Base-by-base conservation (phyloP, 495 filamentous ascomycete genomes). In the Lepraria neglecta region DNA sequence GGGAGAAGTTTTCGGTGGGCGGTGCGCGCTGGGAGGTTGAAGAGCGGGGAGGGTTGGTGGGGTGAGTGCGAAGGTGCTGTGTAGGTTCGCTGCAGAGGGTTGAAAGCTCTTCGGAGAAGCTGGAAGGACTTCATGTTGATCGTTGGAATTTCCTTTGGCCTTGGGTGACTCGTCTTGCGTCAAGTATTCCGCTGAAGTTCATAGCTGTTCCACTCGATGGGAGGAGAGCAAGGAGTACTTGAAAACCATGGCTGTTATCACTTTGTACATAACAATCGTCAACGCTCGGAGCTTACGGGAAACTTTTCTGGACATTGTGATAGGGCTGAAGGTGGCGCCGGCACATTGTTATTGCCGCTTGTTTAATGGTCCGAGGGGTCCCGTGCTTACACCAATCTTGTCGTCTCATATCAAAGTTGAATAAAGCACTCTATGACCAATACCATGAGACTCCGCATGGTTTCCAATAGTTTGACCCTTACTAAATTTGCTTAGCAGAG, bases 71-170 rank as follows among this genome's bases (percentile, higher is more conserved):
- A 17, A 40, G 55, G n/a, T 17, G 44, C 19, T 6, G 46, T 52
- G 45, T 31, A 33, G 47, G 58, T 33, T 48, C 42, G 51, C 11
- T 59, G 35, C 52, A 67, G 40, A 27, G 42, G 53, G 58, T 3
- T 4, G 21, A 52, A 24, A 48, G 40, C 10, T 21, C 30, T 42
- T n/a, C 40, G 59, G 59, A 61, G 52, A 40, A 56, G 59, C 38
- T 45, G 59, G 51, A 48, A 31, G 9, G 63, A 38, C 30, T 42
- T 65, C 62, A 64, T 64, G 42, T 14, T 64, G 30, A 19, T 54
- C 17, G 0, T 4, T 54, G 30, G 51, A 12, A 2, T n/a, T 19
- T 6, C 1, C 19, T 38, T 35, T 38, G 31, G 3, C n/a, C 0
- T 19, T 3, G n/a, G 19, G 35, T 38, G 35, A 38, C 9, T 12